phyloP scores from a whole-genome alignment of 305 asterid genomes.

The Fraxinus paxiana region DNA sequence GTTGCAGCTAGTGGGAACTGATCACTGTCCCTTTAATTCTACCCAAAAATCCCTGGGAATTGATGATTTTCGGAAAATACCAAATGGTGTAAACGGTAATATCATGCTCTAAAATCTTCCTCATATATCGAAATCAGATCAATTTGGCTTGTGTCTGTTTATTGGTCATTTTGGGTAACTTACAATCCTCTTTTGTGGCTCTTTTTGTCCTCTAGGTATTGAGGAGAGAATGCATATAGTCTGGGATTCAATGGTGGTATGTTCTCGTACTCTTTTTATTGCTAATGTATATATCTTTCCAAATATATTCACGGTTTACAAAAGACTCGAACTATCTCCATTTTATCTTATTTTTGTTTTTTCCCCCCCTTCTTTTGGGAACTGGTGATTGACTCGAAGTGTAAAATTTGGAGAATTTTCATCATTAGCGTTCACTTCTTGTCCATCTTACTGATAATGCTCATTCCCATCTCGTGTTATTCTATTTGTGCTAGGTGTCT shows the following conservation, averaged over 20 bases:
- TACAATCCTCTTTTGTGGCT: slow-evolving; percentile 2
- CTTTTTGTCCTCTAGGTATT: slow-evolving; percentile 48
- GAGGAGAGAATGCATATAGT: slow-evolving; percentile 97
- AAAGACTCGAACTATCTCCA: background rate
- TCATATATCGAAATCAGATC: background rate
- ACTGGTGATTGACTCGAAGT: background rate
- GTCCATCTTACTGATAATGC: background rate
- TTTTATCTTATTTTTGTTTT: background rate
- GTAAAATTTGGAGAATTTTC: background rate
- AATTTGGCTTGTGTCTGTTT: background rate
- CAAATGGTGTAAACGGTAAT: slow-evolving; percentile 96
- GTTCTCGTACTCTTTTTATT: slow-evolving; percentile 25
- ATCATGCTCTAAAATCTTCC: slow-evolving; percentile 8
- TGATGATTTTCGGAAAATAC: slow-evolving; percentile 88
- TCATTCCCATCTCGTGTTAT: background rate
- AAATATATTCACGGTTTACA: background rate
- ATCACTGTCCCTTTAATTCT: slow-evolving; percentile 89
- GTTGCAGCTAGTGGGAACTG: slow-evolving; percentile 94
- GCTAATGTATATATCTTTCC: background rate
- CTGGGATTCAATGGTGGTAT: slow-evolving; percentile 98
- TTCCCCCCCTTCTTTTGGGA: background rate
- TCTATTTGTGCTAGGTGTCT: slow-evolving; percentile 48
- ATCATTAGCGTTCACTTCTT: background rate
- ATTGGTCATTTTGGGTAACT: background rate
- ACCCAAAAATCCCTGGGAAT: slow-evolving; percentile 82